These are phyloP conservation scores for Clarkia xantiana DNA, from an alignment of 345 rosid species.

Conservation along the genomic window DNA sequence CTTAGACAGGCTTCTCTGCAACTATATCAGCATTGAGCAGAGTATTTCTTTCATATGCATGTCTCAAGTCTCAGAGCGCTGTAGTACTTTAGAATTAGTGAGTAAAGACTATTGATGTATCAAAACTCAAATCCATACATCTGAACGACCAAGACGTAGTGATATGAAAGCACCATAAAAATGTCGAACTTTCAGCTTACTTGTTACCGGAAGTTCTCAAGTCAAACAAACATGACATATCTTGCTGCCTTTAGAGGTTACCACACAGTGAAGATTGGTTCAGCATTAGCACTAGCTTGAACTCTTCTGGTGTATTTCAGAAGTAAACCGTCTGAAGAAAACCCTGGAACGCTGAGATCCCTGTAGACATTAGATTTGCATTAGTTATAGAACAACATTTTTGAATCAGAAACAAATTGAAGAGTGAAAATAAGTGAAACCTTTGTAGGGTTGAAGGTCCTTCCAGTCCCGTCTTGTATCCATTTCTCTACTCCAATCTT, in stretches of 20 bases:
- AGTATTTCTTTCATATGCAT: too few species aligned
- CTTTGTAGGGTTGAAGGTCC: constrained; percentile 78
- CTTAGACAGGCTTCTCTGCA: too few species aligned
- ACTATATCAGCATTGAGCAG: too few species aligned
- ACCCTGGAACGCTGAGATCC: constrained; percentile 74
- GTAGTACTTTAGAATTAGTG: too few species aligned
- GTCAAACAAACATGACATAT: too few species aligned
- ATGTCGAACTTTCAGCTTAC: too few species aligned
- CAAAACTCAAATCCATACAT: too few species aligned
- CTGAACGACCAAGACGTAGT: too few species aligned
- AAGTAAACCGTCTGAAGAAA: constrained; percentile 72
- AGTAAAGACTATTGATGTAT: too few species aligned
- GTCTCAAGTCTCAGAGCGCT: too few species aligned
- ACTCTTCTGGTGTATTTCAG: constrained; percentile 73
- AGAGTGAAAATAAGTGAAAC: constrained; percentile 12
- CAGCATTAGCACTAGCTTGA: constrained; percentile 50
- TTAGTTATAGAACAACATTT: neutral
- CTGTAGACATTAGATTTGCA: constrained; percentile 17
- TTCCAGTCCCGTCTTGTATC: constrained; percentile 88
- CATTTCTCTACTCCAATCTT: constrained; percentile 60
- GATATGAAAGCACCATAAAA: too few species aligned
- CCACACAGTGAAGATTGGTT: constrained; percentile 68
- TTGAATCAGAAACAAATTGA: neutral
- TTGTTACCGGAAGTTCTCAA: too few species aligned
- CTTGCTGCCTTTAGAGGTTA: constrained; percentile 9